Conservation (phyloP, 176 grass and related monocot genomes). For the Tuctoria greenei region DNA sequence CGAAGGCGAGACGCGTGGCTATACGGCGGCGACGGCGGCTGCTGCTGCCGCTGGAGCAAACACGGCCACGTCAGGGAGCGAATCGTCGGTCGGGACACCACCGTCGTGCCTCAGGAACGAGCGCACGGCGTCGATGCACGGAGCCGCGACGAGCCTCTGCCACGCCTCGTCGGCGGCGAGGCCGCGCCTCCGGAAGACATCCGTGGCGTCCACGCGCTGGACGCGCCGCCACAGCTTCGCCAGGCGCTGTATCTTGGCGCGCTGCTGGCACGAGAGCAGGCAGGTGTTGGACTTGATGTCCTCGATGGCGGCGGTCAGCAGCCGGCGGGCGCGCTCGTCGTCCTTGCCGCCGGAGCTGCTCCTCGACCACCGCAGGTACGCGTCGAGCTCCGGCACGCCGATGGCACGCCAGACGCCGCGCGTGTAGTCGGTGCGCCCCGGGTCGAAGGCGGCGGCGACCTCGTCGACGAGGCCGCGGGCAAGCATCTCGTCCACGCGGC, state of each 20-base stretch:
- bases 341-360: background rate
- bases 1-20: too few relatives aligned
- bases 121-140: conserved; percentile 36
- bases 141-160: conserved; percentile 42
- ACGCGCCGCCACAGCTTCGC: conserved; percentile 41
- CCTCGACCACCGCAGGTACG: conserved; percentile 35
- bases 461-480: conserved; percentile 40
- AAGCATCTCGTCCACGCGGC: conserved; percentile 52
- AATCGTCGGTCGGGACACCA: background rate
- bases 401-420: conserved; percentile 49
- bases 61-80: background rate
- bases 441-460: conserved; percentile 28
- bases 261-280: conserved; percentile 47
- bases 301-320: conserved; percentile 43
- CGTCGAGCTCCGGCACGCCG: conserved; percentile 53
- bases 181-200: conserved; percentile 25
- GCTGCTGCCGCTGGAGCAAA: conserved; percentile 12
- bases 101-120: conserved; percentile 35
- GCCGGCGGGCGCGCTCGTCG: background rate
- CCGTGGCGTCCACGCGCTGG: conserved; percentile 48
- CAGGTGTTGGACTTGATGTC: conserved; percentile 57
- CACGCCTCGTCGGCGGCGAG: conserved; percentile 33
- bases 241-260: conserved; percentile 45
- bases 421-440: conserved; percentile 28
- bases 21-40: too few relatives aligned